These are phyloP conservation scores for Moniliella sp. DNA, from an alignment of 1,284 basidiomycete genomes.

Conservation along the genomic window DNA sequence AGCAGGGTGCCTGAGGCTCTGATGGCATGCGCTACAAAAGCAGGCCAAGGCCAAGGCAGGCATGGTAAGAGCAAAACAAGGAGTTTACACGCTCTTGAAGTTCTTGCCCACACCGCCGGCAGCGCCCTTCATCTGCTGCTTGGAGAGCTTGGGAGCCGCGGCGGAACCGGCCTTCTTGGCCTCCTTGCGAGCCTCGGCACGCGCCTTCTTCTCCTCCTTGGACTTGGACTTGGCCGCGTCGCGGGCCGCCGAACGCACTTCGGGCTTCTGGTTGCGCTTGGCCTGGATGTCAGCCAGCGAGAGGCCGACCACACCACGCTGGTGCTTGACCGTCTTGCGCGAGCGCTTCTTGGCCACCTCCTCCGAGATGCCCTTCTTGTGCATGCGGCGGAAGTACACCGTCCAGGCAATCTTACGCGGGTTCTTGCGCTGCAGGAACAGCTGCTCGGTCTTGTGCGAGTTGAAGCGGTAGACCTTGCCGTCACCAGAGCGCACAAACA, in stretches of 20 bases:
- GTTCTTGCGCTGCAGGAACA: conserved; percentile 99
- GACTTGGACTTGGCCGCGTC: conserved; percentile 80
- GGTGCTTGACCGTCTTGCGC: conserved; percentile 87
- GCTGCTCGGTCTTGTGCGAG: conserved; percentile 50
- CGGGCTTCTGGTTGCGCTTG: conserved; percentile 53
- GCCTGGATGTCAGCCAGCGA: conserved; percentile 75
- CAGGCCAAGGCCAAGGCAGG: no score
- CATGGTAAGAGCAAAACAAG: no score
- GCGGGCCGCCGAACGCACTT: conserved; percentile 60
- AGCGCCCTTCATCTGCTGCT: conserved; percentile 85
- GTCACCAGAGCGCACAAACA: conserved; percentile 33
- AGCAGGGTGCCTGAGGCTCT: no score
- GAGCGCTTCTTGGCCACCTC: conserved; percentile 96
- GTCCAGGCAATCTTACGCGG: conserved; percentile 99
- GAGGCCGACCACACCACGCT: conserved; percentile 92
- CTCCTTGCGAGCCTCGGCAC: conserved; percentile 23
- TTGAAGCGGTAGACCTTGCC: conserved; percentile 34
- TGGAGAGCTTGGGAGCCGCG: conserved; percentile 56
- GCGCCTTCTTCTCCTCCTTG: conserved; percentile 61
- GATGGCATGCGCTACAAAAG: no score
- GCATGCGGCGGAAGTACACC: conserved; percentile 82
- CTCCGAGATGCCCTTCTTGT: conserved; percentile 99
- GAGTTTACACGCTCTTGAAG: no score
- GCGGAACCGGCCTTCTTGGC: conserved; percentile 36
- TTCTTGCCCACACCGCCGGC: no score